Evolutionary conservation across 495 filamentous ascomycete genomes (phyloP), one percentile per base, ranked within the genome.

Genomic region (Collariella sp.): DNA sequence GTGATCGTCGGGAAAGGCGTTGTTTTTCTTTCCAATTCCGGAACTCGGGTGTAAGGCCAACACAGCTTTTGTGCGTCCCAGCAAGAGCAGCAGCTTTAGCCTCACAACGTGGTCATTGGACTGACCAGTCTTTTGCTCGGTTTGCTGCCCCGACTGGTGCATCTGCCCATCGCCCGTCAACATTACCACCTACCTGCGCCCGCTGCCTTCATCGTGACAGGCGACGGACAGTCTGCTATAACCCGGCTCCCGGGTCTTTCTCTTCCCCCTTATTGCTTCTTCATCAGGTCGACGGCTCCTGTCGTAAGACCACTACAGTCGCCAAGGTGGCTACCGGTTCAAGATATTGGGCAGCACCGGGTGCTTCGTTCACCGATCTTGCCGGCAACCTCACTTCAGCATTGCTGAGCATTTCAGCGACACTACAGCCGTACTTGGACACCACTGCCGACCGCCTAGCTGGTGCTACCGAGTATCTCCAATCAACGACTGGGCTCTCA

Each of bases 271-370:
- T 9, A n/a, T 23, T 16, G 16, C 36, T 26, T 22, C 43, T 22
- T 15, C 54, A 52, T 48, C 59, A 67, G 62, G 67, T 62, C 57
- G 53, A 64, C 63, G 64, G 64, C 71, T 67, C 59, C 64, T 65
- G 59, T 69, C 57, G 62, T 68, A 67, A 67, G 69, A 68, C 70
- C 68, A 61, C 61, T 62, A 11, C 63, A 56, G 50, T 58, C 66
- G 67, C 61, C 74, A 81, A 79, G 60, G 76, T 81, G 78, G 77
- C 76, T 80, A 78, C 75, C 64, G 67, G 62, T 64, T 62, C 69
- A 61, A 64, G 58, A 63, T 41, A 64, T 60, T 65, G 69, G 74
- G 76, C 76, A 72, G 75, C 75, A 52, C 68, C 69, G 59, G 76
- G 76, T 77, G 77, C 75, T 68, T 63, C 62, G 43, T 52, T 72